Base-by-base conservation (phyloP, 208 protist genomes). In the Crithidia thermophila region DNA sequence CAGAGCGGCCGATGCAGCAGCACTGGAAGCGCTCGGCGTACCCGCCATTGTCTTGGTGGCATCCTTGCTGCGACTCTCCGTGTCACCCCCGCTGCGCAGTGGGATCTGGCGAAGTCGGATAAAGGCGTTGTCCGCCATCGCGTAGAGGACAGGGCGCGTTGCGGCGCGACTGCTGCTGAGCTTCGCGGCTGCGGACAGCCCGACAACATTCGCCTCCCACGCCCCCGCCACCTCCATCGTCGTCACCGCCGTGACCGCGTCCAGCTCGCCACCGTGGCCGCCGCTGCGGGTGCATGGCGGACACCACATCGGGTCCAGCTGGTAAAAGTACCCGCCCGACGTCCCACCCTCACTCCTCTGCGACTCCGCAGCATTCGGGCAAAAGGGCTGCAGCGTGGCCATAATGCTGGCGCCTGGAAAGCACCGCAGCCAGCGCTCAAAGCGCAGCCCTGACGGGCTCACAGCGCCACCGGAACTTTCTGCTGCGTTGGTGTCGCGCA, bases 391-490 rank as follows among this genome's bases (percentile, higher is more conserved):
- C n/a, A n/a, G n/a, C n/a, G n/a, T n/a, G n/a, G n/a, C n/a, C n/a
- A n/a, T n/a, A n/a, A n/a, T 20, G 18, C 23, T 18, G n/a, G 25
- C 39, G 18, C 33, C 47, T 3, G 77, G 80, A 28, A 90, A 85
- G 67, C 84, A 87, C 16, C 84, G 73, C 25, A 90, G 74, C 84
- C 84, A 90, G 20, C 84, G 84, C 49, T 72, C 62, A 62, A 85
- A 69, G 31, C 59, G 47, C 20, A 51, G 21, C 4, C 21, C 58
- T 4, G 4, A 21, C 20, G 18, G n/a, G n/a, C n/a, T n/a, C n/a
- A n/a, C n/a, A n/a, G n/a, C n/a, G n/a, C n/a, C 18, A 6, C 11
- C 14, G 34, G 21, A 10, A 14, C 40, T 9, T 21, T 47, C 56
- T 77, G 18, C 16, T 61, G 57, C 7, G 30, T 13, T 27, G 25